Evolutionary conservation across 495 filamentous ascomycete species (phyloP).

Genomic region (Hypoxylon trugodes): DNA sequence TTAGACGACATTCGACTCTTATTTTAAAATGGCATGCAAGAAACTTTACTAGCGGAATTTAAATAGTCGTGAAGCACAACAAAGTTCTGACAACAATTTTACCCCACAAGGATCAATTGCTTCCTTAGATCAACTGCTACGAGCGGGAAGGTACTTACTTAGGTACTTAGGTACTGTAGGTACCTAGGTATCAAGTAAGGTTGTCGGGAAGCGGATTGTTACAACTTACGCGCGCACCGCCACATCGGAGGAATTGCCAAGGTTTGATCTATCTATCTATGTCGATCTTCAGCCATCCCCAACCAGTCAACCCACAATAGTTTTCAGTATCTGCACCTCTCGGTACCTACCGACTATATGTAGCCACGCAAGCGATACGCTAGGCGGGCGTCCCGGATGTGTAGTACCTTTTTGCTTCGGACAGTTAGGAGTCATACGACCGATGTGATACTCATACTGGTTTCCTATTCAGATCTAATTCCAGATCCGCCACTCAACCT

Average conservation of each 20-base stretch:
- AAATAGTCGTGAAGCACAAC: neutral
- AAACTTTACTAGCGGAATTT: neutral
- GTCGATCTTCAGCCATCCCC: constrained; percentile 30
- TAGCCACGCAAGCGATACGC: constrained; percentile 26
- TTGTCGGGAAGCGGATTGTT: no score
- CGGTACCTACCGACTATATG: constrained; percentile 29
- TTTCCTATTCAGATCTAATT: no score
- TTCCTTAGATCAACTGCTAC: no score
- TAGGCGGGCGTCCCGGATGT: neutral
- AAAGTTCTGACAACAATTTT: constrained; percentile 7
- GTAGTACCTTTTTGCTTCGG: constrained; percentile 1
- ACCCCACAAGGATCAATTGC: neutral
- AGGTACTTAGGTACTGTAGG: no score
- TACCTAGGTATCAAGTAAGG: no score
- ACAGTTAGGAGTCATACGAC: no score
- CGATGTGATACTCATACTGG: no score
- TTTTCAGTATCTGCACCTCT: constrained; percentile 23
- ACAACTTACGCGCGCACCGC: constrained; percentile 29
- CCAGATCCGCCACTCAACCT: no score
- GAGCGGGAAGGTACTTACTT: no score
- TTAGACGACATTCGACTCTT: constrained; percentile 10
- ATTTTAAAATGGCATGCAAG: neutral
- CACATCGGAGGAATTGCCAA: constrained; percentile 35
- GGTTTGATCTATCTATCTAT: constrained; percentile 11
- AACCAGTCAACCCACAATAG: neutral